Evolutionary conservation across 164 flowering plant species (phyloP).

Genomic region (Nelumbo lutea): DNA sequence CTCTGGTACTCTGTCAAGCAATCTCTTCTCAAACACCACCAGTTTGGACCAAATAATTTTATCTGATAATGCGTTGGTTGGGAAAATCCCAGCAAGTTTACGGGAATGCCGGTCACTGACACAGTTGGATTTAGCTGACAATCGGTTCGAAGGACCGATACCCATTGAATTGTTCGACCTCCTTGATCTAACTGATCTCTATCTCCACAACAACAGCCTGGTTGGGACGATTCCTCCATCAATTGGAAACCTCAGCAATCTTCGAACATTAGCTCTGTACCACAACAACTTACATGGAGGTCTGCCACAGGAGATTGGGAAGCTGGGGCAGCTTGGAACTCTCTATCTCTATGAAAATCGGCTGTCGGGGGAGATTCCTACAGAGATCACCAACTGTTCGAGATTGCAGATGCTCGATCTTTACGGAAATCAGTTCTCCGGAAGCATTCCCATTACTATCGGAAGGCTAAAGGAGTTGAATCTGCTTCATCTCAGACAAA

Average conservation of each 20-base stretch:
- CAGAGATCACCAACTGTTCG: constrained; percentile 81
- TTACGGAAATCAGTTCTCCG: constrained; percentile 67
- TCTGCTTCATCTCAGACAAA: constrained; percentile 77
- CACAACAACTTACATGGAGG: constrained; percentile 64
- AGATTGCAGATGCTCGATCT: constrained; percentile 74
- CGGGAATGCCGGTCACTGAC: constrained; percentile 45
- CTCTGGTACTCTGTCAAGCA: constrained; percentile 52
- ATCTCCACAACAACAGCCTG: constrained; percentile 79
- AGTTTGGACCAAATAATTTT: constrained; percentile 56
- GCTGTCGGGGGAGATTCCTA: constrained; percentile 77
- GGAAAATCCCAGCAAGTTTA: constrained; percentile 56
- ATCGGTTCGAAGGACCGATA: constrained; percentile 58
- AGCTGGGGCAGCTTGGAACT: constrained; percentile 52
- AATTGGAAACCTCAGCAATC: constrained; percentile 58
- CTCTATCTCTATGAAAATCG: constrained; percentile 80
- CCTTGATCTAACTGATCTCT: constrained; percentile 50
- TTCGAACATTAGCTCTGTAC: constrained; percentile 55
- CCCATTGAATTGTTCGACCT: constrained; percentile 56
- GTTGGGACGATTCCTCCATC: constrained; percentile 54
- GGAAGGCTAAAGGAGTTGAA: constrained; percentile 62
- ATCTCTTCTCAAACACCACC: constrained; percentile 54
- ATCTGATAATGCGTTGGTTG: constrained; percentile 45
- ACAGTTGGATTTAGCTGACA: constrained; percentile 75
- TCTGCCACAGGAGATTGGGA: constrained; percentile 68
- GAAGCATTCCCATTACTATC: constrained; percentile 61